These are phyloP conservation scores for Taphrina sp. DNA, from an alignment of 1,139 yeast species.

Conservation along the genomic window DNA sequence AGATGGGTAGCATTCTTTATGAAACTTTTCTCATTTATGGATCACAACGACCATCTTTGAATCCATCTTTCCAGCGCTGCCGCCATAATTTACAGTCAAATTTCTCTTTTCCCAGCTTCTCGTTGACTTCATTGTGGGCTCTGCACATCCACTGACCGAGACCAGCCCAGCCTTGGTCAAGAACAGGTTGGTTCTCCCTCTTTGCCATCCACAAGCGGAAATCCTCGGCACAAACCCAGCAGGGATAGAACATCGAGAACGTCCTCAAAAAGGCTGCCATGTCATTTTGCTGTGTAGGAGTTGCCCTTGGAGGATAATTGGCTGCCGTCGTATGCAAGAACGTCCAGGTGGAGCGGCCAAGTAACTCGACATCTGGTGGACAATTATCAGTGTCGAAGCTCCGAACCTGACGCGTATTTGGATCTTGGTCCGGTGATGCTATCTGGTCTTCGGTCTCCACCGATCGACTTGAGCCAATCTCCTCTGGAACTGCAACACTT, in stretches of 20 bases:
- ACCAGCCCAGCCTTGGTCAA: conserved; percentile 62
- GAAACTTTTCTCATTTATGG: too few species aligned
- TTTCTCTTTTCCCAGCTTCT: conserved; percentile 74
- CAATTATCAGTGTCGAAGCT: conserved; percentile 51
- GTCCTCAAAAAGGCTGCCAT: conserved; percentile 66
- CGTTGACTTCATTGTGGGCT: conserved; percentile 90
- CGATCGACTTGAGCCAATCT: not conserved
- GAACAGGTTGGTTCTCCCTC: conserved; percentile 60
- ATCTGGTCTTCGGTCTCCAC: not conserved
- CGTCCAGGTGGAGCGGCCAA: conserved; percentile 92
- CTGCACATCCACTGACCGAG: conserved; percentile 90
- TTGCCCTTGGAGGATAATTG: conserved; percentile 72
- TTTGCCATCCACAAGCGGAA: conserved; percentile 61
- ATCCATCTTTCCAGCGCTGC: conserved; percentile 64
- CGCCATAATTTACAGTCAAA: conserved; percentile 91
- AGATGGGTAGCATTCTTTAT: too few species aligned
- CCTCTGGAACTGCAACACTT: too few species aligned
- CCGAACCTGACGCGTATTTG: conserved; percentile 23
- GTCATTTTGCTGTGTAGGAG: conserved; percentile 61
- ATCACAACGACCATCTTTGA: conserved; percentile 39
- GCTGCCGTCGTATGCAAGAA: conserved; percentile 89
- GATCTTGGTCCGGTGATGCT: not conserved
- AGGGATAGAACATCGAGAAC: conserved; percentile 84
- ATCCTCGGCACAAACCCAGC: conserved; percentile 91
- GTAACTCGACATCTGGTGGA: conserved; percentile 81